Evolutionary conservation across 2,329 filamentous ascomycete species (phyloP), one percentile per base, ranked within the genome.

Genomic region (Raffaelea arxii): DNA sequence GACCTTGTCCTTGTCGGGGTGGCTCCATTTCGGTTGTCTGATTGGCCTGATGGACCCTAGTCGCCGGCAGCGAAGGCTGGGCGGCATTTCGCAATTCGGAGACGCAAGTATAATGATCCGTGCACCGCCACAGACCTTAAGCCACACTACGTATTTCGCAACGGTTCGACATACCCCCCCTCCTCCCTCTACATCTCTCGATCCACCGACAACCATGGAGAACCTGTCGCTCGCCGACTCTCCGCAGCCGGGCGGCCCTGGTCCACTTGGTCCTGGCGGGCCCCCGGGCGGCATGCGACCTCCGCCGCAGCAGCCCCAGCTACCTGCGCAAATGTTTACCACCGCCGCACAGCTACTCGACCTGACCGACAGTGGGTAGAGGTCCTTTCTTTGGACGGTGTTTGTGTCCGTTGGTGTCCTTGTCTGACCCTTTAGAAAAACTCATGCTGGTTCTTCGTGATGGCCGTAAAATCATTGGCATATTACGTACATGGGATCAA

Each of bases 291-390:
- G n/a, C n/a, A n/a, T 46, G 41, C 49, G 58, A 45, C 55, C 58
- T 9, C 69, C 66, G 25, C 75, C 78, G 43, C 64, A 69, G 46
- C 69, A 71, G 41, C 66, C 73, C 53, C 84, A 87, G 65, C 71
- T 91, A 35, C 86, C 86, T 14, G 90, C 90, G 49, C 91, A 98
- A 71, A 96, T 97, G 84, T 98, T 98, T 69, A 94, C 92, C 18
- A 98, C 92, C 25, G 92, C 92, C 25, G 90, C 92, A 46, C 92
- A 97, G 71, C 73, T 98, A 49, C 72, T 98, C 49, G 92, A 98
- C 64, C 75, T 98, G 59, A 97, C 92, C 58, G 92, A 98, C 70
- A 98, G 91, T 97, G 80, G 72, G 86, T 19, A 14, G 12, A 14
- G 11, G 39, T 24, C 19, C 11, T 49, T 47, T 38, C 47, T 41